Conservation (phyloP, 345 rosid species). For the Durio zibethinus region DNA sequence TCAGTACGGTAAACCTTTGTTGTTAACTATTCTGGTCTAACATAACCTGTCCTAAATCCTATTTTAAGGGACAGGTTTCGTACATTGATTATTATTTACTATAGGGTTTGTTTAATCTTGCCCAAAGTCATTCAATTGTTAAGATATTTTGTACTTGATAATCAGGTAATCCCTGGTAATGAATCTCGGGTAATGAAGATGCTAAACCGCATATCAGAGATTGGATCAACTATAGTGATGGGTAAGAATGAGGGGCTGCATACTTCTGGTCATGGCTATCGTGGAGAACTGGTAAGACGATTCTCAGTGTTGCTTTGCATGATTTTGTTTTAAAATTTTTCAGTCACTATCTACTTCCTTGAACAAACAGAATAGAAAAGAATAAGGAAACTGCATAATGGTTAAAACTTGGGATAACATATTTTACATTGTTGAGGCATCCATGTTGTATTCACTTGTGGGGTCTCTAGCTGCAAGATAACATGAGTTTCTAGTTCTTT, state of each 20-base stretch:
- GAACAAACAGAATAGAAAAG: background rate
- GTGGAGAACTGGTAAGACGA: constrained; percentile 79
- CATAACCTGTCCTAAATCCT: background rate
- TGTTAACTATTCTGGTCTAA: background rate
- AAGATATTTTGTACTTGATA: constrained; percentile 14
- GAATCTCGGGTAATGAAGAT: constrained; percentile 97
- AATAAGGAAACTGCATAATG: background rate
- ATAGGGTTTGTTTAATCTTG: constrained; percentile 1
- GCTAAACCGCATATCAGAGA: constrained; percentile 92
- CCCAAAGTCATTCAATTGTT: background rate
- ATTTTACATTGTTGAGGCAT: background rate
- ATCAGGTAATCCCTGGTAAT: constrained; percentile 96
- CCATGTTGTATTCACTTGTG: background rate
- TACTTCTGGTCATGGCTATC: constrained; percentile 97
- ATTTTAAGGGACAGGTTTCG: background rate
- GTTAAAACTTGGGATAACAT: background rate
- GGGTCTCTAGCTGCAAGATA: background rate
- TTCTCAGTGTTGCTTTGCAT: background rate
- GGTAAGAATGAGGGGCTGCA: constrained; percentile 85
- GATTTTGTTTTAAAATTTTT: background rate
- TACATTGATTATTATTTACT: background rate
- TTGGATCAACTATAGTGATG: constrained; percentile 86
- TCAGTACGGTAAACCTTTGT: background rate
- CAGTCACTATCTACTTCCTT: background rate
- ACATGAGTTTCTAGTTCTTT: background rate